These are phyloP conservation scores for Lithohypha guttulata DNA, from an alignment of 2,329 filamentous ascomycete genomes.

Conservation along the genomic window DNA sequence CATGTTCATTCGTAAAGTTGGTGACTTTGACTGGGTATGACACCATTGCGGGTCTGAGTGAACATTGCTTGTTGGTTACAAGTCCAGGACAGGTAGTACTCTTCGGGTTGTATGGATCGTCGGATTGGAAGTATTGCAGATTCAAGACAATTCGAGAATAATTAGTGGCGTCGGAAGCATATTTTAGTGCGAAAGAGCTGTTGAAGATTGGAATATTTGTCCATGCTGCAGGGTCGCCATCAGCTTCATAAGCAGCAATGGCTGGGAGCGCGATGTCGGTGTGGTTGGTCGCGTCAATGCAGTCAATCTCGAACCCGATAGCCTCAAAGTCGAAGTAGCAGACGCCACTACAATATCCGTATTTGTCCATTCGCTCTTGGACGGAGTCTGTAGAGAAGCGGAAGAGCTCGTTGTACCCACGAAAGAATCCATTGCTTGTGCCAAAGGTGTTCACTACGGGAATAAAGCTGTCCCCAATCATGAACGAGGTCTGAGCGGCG, in stretches of 20 bases:
- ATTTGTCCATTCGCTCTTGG: background rate
- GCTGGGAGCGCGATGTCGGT: conserved; percentile 9
- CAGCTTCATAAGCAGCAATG: conserved; percentile 7
- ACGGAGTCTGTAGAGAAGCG: conserved; percentile 1
- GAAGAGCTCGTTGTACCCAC: conserved; percentile 10
- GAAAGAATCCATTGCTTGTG: conserved; percentile 10
- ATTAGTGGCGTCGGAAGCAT: conserved; percentile 4
- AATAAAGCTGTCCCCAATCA: conserved; percentile 10
- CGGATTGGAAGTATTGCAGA: conserved; percentile 9
- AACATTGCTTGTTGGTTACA: conserved; percentile 7
- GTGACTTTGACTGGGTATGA: conserved; percentile 8
- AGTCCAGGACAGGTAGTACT: conserved; percentile 4
- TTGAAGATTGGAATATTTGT: conserved; percentile 10
- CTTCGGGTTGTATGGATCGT: conserved; percentile 9
- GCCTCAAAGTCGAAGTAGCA: conserved; percentile 9
- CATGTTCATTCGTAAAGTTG: conserved; percentile 11
- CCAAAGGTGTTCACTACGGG: conserved; percentile 9
- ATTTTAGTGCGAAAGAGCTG: conserved; percentile 8
- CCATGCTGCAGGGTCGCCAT: conserved; percentile 6
- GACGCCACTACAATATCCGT: conserved; percentile 8
- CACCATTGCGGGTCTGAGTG: conserved; percentile 8
- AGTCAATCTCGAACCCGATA: conserved; percentile 12
- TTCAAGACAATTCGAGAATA: conserved; percentile 9
- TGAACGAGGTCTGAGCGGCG: conserved; percentile 8
- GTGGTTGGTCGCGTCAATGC: conserved; percentile 4